phyloP scores from a whole-genome alignment of 371 early-diverging fungal species.

The Phascolomyces articulosus region DNA sequence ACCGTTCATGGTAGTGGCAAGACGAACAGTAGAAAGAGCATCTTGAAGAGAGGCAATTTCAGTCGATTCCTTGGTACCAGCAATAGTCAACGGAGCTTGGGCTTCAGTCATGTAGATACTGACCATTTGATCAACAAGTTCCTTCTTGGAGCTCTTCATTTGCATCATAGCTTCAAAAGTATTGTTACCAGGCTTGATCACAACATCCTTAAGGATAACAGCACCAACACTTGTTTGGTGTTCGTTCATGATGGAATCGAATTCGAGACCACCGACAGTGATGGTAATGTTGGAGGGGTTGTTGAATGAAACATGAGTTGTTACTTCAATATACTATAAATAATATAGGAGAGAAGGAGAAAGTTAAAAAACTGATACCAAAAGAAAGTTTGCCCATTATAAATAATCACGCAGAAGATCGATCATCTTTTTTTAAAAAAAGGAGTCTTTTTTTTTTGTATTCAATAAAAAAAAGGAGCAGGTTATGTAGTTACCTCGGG shows the following conservation, averaged over 20 bases:
- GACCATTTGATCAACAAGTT: constrained; percentile 33
- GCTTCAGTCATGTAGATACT: constrained; percentile 41
- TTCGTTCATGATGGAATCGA: constrained; percentile 45
- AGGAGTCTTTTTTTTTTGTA: background rate
- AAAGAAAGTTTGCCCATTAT: no score
- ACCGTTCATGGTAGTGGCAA: constrained; percentile 47
- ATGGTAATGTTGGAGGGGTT: constrained; percentile 59
- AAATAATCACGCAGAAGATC: no score
- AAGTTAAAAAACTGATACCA: no score
- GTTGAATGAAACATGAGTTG: constrained; percentile 23
- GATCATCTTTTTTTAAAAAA: no score
- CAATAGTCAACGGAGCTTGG: constrained; percentile 44
- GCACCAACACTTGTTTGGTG: constrained; percentile 36
- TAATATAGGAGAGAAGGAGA: constrained; percentile 28
- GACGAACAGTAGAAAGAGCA: constrained; percentile 43
- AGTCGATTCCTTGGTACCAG: constrained; percentile 44
- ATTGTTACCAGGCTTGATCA: constrained; percentile 53
- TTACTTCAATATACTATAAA: constrained; percentile 21
- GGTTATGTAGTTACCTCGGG: constrained; percentile 21
- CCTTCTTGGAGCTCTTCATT: constrained; percentile 21
- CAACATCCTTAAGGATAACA: constrained; percentile 37
- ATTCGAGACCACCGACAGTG: constrained; percentile 50
- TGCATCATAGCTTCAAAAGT: constrained; percentile 44
- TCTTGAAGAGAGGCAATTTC: constrained; percentile 42
- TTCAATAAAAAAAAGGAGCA: constrained; percentile 24